Evolutionary conservation across 148 eudicot species (phyloP).

Genomic region (Fagopyrum tataricum): DNA sequence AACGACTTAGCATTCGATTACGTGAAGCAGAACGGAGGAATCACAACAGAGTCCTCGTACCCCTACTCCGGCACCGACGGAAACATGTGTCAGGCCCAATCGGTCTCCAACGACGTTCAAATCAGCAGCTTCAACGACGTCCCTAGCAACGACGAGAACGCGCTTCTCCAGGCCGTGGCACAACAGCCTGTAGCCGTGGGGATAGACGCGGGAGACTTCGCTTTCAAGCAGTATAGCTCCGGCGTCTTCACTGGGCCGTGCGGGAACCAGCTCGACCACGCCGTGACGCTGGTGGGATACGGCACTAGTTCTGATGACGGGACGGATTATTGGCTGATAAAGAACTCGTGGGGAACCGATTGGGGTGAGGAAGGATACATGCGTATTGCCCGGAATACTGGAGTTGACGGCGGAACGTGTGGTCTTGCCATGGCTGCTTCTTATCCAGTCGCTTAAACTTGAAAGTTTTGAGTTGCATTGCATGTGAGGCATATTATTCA

Average conservation of each 20-base stretch:
- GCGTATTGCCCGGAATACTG: slow-evolving; percentile 30
- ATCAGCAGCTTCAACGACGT: slow-evolving; percentile 31
- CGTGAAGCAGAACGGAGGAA: slow-evolving; percentile 31
- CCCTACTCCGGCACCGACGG: slow-evolving; percentile 37
- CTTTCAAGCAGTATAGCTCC: slow-evolving; percentile 29
- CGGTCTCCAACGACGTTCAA: slow-evolving; percentile 8
- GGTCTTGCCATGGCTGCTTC: slow-evolving; percentile 50
- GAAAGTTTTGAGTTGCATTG: not conserved
- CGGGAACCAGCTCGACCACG: slow-evolving; percentile 31
- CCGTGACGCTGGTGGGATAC: slow-evolving; percentile 28
- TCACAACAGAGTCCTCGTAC: slow-evolving; percentile 40
- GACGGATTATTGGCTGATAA: slow-evolving; percentile 37
- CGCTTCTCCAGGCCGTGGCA: slow-evolving; percentile 33
- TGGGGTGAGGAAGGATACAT: slow-evolving; percentile 56
- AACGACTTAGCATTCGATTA: slow-evolving; percentile 31
- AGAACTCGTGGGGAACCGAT: slow-evolving; percentile 40
- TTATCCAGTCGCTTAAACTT: slow-evolving; percentile 34
- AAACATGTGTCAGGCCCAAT: slow-evolving; percentile 20
- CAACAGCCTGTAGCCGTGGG: slow-evolving; percentile 44
- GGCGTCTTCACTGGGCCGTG: slow-evolving; percentile 39
- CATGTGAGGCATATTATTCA: too few species aligned
- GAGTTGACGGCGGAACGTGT: slow-evolving; percentile 32
- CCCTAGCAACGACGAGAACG: slow-evolving; percentile 26
- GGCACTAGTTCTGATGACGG: slow-evolving; percentile 25
- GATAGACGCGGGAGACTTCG: slow-evolving; percentile 25